Conservation (phyloP, 169 alveolate species). For the Plasmodium sp. region DNA sequence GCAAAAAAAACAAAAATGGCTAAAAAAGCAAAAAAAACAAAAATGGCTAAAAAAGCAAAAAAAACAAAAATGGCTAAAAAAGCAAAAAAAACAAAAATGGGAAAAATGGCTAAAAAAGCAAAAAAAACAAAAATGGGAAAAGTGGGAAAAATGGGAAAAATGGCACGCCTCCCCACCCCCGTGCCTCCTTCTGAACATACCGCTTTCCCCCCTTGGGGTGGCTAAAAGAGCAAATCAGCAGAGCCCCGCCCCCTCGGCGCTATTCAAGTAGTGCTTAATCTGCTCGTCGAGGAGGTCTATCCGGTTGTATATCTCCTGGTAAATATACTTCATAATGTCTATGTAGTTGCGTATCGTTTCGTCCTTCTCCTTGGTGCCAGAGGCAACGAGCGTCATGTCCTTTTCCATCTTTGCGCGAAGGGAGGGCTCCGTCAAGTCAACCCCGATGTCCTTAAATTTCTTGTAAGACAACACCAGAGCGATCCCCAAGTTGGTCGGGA, state of each 20-base stretch:
- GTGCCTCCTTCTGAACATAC: neutral
- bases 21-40: too few relatives aligned
- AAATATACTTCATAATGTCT: conserved; percentile 70
- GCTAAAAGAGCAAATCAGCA: neutral
- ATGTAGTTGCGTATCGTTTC: conserved; percentile 60
- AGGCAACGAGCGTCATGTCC: conserved; percentile 91
- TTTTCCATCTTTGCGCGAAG: conserved; percentile 95
- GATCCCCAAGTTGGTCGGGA: conserved; percentile 70
- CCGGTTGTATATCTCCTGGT: conserved; percentile 70
- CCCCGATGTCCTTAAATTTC: conserved; percentile 75
- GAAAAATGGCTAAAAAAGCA: too few relatives aligned
- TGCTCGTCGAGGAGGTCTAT: conserved; percentile 49
- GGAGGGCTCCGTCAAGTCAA: conserved; percentile 89
- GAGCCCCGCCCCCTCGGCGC: neutral
- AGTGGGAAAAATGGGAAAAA: neutral
- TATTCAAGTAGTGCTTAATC: conserved; percentile 3
- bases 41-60: too few relatives aligned
- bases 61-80: too few relatives aligned
- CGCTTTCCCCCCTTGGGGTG: neutral
- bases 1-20: too few relatives aligned
- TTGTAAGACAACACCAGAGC: conserved; percentile 80
- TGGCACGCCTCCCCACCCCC: neutral
- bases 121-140: too few relatives aligned
- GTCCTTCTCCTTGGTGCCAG: conserved; percentile 83
- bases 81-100: too few relatives aligned